Percentiles rank a stretch among this genome's conserved stretches.
Conservation (phyloP, 139 green algal species). For the Marvania coccoides region DNA sequence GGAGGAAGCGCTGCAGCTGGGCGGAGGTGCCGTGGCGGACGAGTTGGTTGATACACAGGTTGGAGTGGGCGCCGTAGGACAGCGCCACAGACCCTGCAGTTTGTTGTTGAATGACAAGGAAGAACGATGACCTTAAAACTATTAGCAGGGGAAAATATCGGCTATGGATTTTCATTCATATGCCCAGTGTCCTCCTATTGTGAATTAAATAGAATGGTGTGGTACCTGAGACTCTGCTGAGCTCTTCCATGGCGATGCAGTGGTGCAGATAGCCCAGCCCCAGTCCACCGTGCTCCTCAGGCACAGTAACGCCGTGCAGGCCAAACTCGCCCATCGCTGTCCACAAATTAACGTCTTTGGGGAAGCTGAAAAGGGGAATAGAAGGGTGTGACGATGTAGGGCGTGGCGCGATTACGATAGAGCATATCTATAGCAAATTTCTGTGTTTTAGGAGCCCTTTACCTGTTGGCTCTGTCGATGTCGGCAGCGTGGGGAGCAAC, state of each 20-base stretch:
- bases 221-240: constrained; percentile 73
- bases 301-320: constrained; percentile 72
- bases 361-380: constrained; percentile 73
- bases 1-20: constrained; percentile 61
- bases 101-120: too few species aligned
- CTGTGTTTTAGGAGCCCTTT: too few species aligned
- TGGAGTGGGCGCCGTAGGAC: constrained; percentile 84
- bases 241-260: constrained; percentile 89
- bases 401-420: not conserved
- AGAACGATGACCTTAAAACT: too few species aligned
- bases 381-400: constrained; percentile 28
- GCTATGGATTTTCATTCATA: too few species aligned
- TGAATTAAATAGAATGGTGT: too few species aligned
- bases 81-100: not conserved
- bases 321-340: constrained; percentile 74
- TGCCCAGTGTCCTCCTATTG: too few species aligned
- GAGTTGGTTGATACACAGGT: constrained; percentile 92
- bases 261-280: constrained; percentile 77
- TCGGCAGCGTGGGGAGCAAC: constrained; percentile 73
- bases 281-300: constrained; percentile 75
- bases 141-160: too few species aligned
- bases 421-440: too few species aligned
- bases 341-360: constrained; percentile 72
- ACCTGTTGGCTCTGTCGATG: constrained; percentile 37
- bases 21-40: constrained; percentile 60